Percentiles rank a stretch among this genome's conserved stretches.
Evolutionary conservation across 148 eudicot genomes (phyloP).

Genomic region (Suaeda aralocaspica): DNA sequence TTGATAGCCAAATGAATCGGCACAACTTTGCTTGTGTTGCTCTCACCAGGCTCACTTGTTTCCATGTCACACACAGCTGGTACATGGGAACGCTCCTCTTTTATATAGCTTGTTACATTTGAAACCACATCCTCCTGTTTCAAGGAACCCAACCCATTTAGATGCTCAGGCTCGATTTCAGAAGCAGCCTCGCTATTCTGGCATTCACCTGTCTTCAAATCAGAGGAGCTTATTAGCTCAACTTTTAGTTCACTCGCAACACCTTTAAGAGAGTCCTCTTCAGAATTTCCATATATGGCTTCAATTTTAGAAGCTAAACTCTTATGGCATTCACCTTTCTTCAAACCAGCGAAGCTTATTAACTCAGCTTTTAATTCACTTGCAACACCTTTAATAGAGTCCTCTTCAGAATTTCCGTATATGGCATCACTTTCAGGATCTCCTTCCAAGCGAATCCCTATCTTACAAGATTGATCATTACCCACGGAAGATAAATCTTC

Average conservation of each 20-base stretch:
- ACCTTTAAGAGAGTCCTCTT: neutral
- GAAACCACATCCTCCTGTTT: neutral
- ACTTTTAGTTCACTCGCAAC: slow-evolving; percentile 13
- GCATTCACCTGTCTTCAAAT: neutral
- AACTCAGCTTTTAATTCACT: slow-evolving; percentile 1
- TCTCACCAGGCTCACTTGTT: neutral
- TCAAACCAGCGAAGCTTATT: neutral
- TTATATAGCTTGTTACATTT: slow-evolving; percentile 1
- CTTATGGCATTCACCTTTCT: slow-evolving; percentile 2
- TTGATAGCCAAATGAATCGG: neutral
- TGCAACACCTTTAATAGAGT: slow-evolving; percentile 1
- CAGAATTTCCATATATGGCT: neutral
- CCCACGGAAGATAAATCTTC: slow-evolving; percentile 18
- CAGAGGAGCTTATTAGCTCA: neutral
- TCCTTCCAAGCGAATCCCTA: slow-evolving; percentile 14
- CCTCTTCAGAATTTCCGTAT: neutral
- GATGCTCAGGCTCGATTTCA: slow-evolving; percentile 4
- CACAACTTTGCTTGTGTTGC: neutral
- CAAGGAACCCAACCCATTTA: slow-evolving; percentile 1
- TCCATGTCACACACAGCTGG: slow-evolving; percentile 12
- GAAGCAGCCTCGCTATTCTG: too few relatives aligned
- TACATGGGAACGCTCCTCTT: neutral
- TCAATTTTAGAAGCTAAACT: slow-evolving; percentile 8
- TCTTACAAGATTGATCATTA: slow-evolving; percentile 19
- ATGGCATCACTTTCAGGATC: slow-evolving; percentile 3